A percentile compares a stretch with the other conserved stretches of the same genome.
These are phyloP conservation scores for Kodamaea arcana DNA, from an alignment of 1,139 yeast species.

Conservation along the genomic window DNA sequence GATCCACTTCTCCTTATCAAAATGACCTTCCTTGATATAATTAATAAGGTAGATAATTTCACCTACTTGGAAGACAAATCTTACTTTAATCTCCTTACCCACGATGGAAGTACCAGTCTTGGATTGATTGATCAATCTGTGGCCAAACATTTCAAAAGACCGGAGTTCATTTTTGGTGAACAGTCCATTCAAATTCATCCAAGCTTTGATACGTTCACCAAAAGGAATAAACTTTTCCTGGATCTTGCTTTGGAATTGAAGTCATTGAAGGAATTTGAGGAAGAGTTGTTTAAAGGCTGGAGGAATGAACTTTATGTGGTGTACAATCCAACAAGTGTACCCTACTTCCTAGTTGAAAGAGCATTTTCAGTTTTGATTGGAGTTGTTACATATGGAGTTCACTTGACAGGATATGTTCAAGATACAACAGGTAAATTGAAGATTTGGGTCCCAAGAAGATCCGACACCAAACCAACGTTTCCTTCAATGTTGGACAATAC, in stretches of 20 bases:
- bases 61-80: constrained; percentile 27
- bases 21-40: constrained; percentile 5
- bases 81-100: constrained; percentile 43
- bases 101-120: constrained; percentile 42
- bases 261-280: constrained; percentile 30
- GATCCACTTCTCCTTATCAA: too few relatives aligned
- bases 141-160: constrained; percentile 32
- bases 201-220: constrained; percentile 40
- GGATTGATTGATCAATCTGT: constrained; percentile 53
- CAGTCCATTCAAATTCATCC: constrained; percentile 35
- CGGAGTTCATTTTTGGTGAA: constrained; percentile 28
- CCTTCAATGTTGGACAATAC: constrained; percentile 92
- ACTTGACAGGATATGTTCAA: constrained; percentile 72
- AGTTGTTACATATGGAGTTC: constrained; percentile 85
- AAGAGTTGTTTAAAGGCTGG: constrained; percentile 66
- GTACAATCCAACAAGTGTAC: constrained; percentile 49
- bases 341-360: constrained; percentile 72
- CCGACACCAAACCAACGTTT: constrained; percentile 74
- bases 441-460: constrained; percentile 84
- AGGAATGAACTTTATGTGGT: constrained; percentile 77
- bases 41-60: constrained; percentile 49
- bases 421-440: constrained; percentile 39
- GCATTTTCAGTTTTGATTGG: constrained; percentile 81
- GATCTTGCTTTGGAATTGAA: constrained; percentile 45
- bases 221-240: constrained; percentile 44